A percentile compares a stretch with the other conserved stretches of the same genome.
Conservation (phyloP, 805 yeast genomes). For the Schwanniomyces sp. region DNA sequence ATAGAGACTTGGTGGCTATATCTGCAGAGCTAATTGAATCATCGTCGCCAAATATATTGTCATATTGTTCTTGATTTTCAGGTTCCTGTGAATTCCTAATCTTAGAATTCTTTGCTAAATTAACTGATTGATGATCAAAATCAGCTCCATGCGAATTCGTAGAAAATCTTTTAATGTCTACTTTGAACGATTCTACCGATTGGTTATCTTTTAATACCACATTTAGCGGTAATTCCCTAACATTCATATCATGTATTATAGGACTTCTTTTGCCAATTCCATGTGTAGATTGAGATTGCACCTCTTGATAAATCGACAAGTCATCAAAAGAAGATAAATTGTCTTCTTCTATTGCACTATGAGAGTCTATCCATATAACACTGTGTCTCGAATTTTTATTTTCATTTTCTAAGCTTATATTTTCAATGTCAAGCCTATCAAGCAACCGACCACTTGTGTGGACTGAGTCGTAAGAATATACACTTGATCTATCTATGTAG, state of each 20-base stretch:
- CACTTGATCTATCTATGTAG: conserved; percentile 30
- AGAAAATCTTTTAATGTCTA: conserved; percentile 15
- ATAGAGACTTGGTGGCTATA: neutral
- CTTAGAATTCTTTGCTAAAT: neutral
- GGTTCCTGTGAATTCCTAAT: neutral
- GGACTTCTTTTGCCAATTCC: neutral
- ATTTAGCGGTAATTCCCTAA: conserved; percentile 17
- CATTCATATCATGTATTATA: neutral
- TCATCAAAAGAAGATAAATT: neutral
- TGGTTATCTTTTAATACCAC: conserved; percentile 20
- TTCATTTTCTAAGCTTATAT: conserved; percentile 18
- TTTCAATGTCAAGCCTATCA: conserved; percentile 35
- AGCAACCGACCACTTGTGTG: conserved; percentile 42
- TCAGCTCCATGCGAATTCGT: neutral
- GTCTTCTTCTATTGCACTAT: neutral
- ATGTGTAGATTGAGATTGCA: neutral
- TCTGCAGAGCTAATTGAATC: neutral
- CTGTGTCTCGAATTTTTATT: conserved; percentile 12
- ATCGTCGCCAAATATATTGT: neutral
- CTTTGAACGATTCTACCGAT: conserved; percentile 24
- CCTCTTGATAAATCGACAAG: neutral
- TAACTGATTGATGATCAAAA: neutral
- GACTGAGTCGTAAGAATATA: conserved; percentile 46
- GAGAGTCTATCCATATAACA: conserved; percentile 23
- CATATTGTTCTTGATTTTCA: neutral